phyloP scores from a whole-genome alignment of 2,329 filamentous ascomycete species.

The Paradendryphiella salina region DNA sequence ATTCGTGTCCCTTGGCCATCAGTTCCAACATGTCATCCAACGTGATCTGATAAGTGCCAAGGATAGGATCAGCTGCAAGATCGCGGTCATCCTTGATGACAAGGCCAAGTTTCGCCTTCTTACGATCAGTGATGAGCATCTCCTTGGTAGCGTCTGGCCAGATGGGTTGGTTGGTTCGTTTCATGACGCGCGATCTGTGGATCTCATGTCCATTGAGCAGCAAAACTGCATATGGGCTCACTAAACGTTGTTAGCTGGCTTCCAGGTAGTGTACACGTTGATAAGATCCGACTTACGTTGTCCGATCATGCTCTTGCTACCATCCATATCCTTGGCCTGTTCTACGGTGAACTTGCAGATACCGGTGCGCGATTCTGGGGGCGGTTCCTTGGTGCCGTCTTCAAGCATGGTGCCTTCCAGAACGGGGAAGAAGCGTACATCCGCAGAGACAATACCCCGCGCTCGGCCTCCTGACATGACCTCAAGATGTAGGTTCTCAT shows the following conservation, averaged over 20 bases:
- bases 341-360: conserved; percentile 92
- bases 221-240: conserved; percentile 88
- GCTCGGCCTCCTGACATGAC: conserved; percentile 81
- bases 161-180: conserved; percentile 96
- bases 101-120: conserved; percentile 84
- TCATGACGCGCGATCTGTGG: conserved; percentile 86
- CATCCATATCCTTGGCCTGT: conserved; percentile 94
- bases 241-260: not conserved
- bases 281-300: conserved; percentile 47
- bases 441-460: conserved; percentile 76
- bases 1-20: conserved; percentile 91
- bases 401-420: conserved; percentile 70
- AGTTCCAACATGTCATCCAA: conserved; percentile 89
- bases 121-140: conserved; percentile 90
- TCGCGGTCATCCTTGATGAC: conserved; percentile 96
- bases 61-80: conserved; percentile 75
- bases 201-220: conserved; percentile 91
- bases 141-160: conserved; percentile 94
- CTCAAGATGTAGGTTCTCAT: conserved; percentile 84
- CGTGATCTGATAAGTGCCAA: conserved; percentile 94
- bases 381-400: conserved; percentile 76
- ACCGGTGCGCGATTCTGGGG: conserved; percentile 89
- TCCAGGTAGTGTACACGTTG: not conserved
- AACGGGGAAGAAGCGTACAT: conserved; percentile 95
- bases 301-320: conserved; percentile 87